A percentile compares a stretch with the other conserved stretches of the same genome.
Evolutionary conservation across 108 stramenopile species (phyloP).

Genomic region (Bacterosira constricta): DNA sequence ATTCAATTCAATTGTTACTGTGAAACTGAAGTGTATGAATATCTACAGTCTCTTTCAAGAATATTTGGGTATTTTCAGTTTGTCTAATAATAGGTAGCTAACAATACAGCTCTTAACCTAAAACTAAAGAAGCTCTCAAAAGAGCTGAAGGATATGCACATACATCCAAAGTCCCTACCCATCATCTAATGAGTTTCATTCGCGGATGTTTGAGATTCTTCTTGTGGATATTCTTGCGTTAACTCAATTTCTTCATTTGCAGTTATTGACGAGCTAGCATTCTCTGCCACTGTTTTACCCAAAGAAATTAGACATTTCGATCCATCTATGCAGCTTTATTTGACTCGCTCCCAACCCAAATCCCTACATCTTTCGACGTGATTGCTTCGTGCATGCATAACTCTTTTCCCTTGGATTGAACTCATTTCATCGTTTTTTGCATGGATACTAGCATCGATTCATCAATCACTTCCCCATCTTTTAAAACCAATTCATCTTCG

Average conservation of each 20-base stretch:
- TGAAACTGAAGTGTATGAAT: too few relatives aligned
- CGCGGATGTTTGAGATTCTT: constrained; percentile 3
- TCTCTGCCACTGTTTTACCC: constrained; percentile 18
- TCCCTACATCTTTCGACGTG: constrained; percentile 30
- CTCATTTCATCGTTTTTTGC: constrained; percentile 47
- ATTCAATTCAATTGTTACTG: too few relatives aligned
- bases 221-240: background rate
- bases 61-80: too few relatives aligned
- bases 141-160: background rate
- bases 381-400: constrained; percentile 80
- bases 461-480: constrained; percentile 45
- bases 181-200: background rate
- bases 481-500: constrained; percentile 20
- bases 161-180: too few relatives aligned
- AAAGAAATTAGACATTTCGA: constrained; percentile 40
- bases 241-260: constrained; percentile 1
- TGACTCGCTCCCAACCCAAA: constrained; percentile 25
- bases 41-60: too few relatives aligned
- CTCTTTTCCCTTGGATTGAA: constrained; percentile 79
- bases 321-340: constrained; percentile 31
- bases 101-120: too few relatives aligned
- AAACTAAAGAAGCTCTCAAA: background rate
- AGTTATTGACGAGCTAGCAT: constrained; percentile 1
- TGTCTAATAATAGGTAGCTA: too few relatives aligned
- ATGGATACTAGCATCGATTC: constrained; percentile 38